A percentile compares a stretch with the other conserved stretches of the same genome.
These are phyloP conservation scores for Nothopassalora personata DNA, from an alignment of 2,329 filamentous ascomycete genomes.

Conservation along the genomic window DNA sequence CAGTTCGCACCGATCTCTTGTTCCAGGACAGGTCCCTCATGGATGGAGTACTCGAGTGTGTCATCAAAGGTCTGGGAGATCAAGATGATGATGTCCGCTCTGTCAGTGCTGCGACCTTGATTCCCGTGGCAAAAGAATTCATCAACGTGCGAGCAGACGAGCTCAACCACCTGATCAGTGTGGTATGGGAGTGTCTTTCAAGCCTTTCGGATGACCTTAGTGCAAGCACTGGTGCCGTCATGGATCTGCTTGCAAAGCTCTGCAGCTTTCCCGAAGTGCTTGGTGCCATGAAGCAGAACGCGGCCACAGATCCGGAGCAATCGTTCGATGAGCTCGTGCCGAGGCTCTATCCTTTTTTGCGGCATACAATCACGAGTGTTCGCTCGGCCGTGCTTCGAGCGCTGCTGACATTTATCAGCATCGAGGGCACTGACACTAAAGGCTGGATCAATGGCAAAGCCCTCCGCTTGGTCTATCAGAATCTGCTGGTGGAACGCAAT, in stretches of 20 bases:
- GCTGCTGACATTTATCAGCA: constrained; percentile 83
- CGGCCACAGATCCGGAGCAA: constrained; percentile 72
- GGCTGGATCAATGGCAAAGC: constrained; percentile 91
- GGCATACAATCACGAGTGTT: constrained; percentile 95
- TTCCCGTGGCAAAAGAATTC: constrained; percentile 93
- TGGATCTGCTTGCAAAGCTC: constrained; percentile 93
- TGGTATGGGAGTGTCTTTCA: constrained; percentile 95
- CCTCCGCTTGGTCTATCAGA: constrained; percentile 86
- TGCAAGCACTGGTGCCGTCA: constrained; percentile 94
- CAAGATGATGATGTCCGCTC: constrained; percentile 92
- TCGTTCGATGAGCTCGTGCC: constrained; percentile 92
- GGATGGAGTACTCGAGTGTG: constrained; percentile 84
- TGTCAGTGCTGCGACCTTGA: constrained; percentile 93
- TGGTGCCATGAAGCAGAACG: constrained; percentile 88
- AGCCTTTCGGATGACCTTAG: constrained; percentile 96
- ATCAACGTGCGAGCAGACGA: constrained; percentile 75
- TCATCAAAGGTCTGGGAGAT: constrained; percentile 91
- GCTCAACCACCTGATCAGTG: constrained; percentile 77
- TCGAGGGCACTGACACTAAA: constrained; percentile 72
- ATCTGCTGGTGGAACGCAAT: constrained; percentile 88
- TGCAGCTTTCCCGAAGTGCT: constrained; percentile 92
- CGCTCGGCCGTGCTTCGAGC: constrained; percentile 89
- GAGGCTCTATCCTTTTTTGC: constrained; percentile 88
- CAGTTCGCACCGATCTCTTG: constrained; percentile 86
- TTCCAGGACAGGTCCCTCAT: constrained; percentile 79